A percentile compares a stretch with the other conserved stretches of the same genome.
These are phyloP conservation scores for Exobasidium rhododendri DNA, from an alignment of 1,284 basidiomycete genomes.

Conservation along the genomic window DNA sequence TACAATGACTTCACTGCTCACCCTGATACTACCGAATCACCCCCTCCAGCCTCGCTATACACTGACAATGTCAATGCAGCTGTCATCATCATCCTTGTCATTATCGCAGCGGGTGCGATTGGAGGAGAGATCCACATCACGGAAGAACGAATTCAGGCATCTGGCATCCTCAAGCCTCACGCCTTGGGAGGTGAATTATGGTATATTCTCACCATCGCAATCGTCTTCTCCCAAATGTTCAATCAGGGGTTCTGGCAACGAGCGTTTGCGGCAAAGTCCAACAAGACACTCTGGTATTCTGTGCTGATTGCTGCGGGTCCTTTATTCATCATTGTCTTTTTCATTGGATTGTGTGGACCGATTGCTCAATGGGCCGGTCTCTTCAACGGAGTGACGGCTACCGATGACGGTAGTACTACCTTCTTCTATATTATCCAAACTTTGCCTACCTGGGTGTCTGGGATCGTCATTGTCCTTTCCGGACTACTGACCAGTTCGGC, in stretches of 20 bases:
- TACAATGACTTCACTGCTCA: no score
- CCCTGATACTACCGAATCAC: neutral
- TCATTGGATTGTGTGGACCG: slow-evolving; percentile 52
- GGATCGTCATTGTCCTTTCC: slow-evolving; percentile 49
- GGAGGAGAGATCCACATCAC: slow-evolving; percentile 47
- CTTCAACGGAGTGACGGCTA: slow-evolving; percentile 35
- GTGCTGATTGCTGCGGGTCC: slow-evolving; percentile 45
- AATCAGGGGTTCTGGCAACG: slow-evolving; percentile 56
- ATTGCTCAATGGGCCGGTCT: slow-evolving; percentile 50
- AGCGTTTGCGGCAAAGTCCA: slow-evolving; percentile 51
- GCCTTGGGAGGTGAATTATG: slow-evolving; percentile 52
- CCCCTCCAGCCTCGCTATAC: slow-evolving; percentile 45
- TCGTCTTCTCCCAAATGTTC: slow-evolving; percentile 54
- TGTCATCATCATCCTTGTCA: slow-evolving; percentile 49
- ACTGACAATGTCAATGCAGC: slow-evolving; percentile 55
- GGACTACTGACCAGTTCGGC: slow-evolving; percentile 52
- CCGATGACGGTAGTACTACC: slow-evolving; percentile 47
- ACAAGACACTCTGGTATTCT: slow-evolving; percentile 45
- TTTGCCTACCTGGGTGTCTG: slow-evolving; percentile 52
- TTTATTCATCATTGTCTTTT: slow-evolving; percentile 51
- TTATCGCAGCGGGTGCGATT: slow-evolving; percentile 47
- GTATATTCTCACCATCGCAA: slow-evolving; percentile 51
- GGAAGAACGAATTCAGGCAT: slow-evolving; percentile 33
- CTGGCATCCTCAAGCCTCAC: slow-evolving; percentile 40
- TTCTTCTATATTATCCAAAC: slow-evolving; percentile 50